Base-by-base conservation (phyloP, 306 rosid species). In the Vicia villosa region DNA sequence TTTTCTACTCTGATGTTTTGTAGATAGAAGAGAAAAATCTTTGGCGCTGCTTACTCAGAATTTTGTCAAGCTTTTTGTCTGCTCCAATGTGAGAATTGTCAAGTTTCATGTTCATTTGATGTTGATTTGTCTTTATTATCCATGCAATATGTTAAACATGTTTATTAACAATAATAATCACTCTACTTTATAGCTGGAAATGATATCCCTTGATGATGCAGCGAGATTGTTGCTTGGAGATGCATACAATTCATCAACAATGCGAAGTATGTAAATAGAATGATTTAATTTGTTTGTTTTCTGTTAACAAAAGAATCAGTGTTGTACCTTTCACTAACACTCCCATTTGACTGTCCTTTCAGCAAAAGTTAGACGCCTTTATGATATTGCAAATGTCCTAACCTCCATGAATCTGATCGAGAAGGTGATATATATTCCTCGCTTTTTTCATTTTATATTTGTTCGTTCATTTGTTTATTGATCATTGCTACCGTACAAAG, bases 321-420 rank as follows among this genome's bases (percentile, higher is more conserved):
- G 5, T 14, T 9, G 47, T 15, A 70, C 38, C 10, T 5, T 62
- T 72, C 49, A 8, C 68, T 82, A 21, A 75, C 10, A 20, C 49
- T 67, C 19, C 32, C 30, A 19, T 78, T 26, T 68, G 32, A 49
- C 17, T 49, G 45, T 50, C 42, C 28, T 86, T 84, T 76, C 97
- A 88, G 99, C 97, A 14, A 94, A 91, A 83, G 91, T 94, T n/a
- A 87, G 99, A 60, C 92, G 97, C 75, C 84, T 94, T 9, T 94
- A 94, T 72, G 99, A 94, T 68, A 94, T 94, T 26, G 99, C 97
- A 40, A 94, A 94, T 74, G 97, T 94, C 70, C 73, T 91, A 59
- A 87, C 97, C 43, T 89, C 99, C 49, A 86, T 94, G 84, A 87
- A 68, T 47, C 95, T 94, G 3, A 94, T 94, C 47, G 96, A 94